These are phyloP conservation scores for Colletotrichum theobromicola DNA, from an alignment of 2,329 filamentous ascomycete species.

Conservation along the genomic window DNA sequence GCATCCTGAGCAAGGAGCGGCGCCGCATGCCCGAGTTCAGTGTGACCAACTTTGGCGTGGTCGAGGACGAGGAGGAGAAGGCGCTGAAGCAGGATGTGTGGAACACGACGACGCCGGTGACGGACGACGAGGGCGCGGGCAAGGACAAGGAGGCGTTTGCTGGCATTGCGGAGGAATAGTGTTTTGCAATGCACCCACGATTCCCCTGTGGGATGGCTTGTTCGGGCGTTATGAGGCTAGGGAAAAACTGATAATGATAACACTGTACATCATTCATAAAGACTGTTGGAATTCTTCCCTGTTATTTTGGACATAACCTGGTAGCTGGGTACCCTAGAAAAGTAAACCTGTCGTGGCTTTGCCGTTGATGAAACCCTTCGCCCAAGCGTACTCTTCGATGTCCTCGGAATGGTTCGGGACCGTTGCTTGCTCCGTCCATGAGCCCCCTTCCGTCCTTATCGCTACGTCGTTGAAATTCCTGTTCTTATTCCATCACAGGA, in stretches of 20 bases:
- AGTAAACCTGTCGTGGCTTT: neutral
- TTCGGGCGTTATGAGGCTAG: constrained; percentile 18
- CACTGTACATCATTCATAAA: constrained; percentile 4
- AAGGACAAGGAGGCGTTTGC: constrained; percentile 9
- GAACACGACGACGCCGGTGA: constrained; percentile 19
- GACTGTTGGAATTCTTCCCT: neutral
- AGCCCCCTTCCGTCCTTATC: too few species aligned
- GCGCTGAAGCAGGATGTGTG: constrained; percentile 23
- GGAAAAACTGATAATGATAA: constrained; percentile 17
- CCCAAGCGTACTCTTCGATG: neutral
- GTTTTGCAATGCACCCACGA: neutral
- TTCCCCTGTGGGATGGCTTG: neutral
- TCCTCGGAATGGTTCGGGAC: neutral
- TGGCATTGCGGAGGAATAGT: constrained; percentile 19
- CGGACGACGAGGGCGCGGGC: neutral
- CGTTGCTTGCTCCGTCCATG: neutral
- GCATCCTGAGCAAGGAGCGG: constrained; percentile 29
- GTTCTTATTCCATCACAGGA: neutral
- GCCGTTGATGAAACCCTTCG: neutral
- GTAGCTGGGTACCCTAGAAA: neutral
- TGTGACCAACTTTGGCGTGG: constrained; percentile 59
- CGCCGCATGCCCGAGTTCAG: constrained; percentile 57
- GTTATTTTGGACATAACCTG: neutral
- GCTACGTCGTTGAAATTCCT: neutral
- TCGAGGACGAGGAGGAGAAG: constrained; percentile 49